These are phyloP conservation scores for Tetrapisispora nanseiensis DNA, from an alignment of 805 yeast genomes.

Conservation along the genomic window DNA sequence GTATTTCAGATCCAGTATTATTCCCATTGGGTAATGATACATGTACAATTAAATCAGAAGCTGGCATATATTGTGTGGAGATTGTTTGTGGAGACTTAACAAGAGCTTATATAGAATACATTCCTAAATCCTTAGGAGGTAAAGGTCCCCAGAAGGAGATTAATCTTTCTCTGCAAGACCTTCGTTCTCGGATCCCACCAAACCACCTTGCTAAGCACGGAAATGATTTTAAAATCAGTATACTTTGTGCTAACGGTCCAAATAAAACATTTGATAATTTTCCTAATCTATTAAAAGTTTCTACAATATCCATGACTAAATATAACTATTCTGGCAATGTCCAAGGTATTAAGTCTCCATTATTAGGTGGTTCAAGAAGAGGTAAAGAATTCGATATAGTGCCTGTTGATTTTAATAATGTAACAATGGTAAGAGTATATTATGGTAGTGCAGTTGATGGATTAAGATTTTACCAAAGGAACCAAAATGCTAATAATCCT, in stretches of 20 bases:
- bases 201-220: conserved; percentile 24
- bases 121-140: conserved; percentile 49
- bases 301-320: conserved; percentile 18
- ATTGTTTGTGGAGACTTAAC: conserved; percentile 45
- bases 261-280: conserved; percentile 45
- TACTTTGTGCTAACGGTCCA: conserved; percentile 52
- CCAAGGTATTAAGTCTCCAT: conserved; percentile 23
- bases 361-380: conserved; percentile 19
- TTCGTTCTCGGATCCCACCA: conserved; percentile 30
- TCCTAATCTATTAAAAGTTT: conserved; percentile 15
- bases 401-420: conserved; percentile 20
- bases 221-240: conserved; percentile 34
- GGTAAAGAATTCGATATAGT: conserved; percentile 25
- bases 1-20: conserved; percentile 32
- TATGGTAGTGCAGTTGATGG: conserved; percentile 82
- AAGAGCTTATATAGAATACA: conserved; percentile 48
- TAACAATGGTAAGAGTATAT: conserved; percentile 52
- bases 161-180: conserved; percentile 37
- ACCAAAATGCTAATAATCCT: conserved; percentile 2
- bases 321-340: conserved; percentile 19
- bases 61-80: conserved; percentile 73
- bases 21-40: conserved; percentile 38
- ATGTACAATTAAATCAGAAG: conserved; percentile 39
- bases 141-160: conserved; percentile 49
- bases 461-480: conserved; percentile 40